phyloP scores from a whole-genome alignment of 768 basidiomycete genomes.

The Leccinum barrowsii region DNA sequence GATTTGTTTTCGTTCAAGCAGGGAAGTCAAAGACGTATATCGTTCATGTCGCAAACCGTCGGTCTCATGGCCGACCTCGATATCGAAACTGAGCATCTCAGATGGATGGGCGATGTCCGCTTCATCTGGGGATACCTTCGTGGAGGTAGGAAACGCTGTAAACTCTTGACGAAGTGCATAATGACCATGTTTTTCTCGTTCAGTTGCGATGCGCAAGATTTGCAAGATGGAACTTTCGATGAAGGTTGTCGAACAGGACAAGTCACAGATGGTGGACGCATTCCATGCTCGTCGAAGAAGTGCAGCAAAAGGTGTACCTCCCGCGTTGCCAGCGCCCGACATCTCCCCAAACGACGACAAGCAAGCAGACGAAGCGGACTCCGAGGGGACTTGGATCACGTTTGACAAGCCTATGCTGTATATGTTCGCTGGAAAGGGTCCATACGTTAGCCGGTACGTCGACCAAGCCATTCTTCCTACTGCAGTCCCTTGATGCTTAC shows the following conservation, averaged over 20 bases:
- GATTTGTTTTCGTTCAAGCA: constrained; percentile 81
- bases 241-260: constrained; percentile 68
- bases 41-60: constrained; percentile 80
- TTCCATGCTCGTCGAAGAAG: constrained; percentile 38
- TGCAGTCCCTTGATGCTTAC: not conserved
- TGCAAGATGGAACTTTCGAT: constrained; percentile 70
- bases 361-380: constrained; percentile 23
- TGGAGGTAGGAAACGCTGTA: constrained; percentile 46
- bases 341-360: constrained; percentile 9
- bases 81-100: constrained; percentile 75
- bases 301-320: constrained; percentile 13
- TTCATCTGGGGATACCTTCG: constrained; percentile 71
- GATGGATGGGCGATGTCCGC: constrained; percentile 84
- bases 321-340: constrained; percentile 9
- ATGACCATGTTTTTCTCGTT: not conserved
- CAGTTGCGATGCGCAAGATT: constrained; percentile 58
- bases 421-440: constrained; percentile 76
- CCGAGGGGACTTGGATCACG: constrained; percentile 63
- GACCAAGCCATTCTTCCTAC: not conserved
- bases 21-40: constrained; percentile 55
- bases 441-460: constrained; percentile 62
- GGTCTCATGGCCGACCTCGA: constrained; percentile 87
- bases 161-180: not conserved
- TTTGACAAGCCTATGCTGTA: constrained; percentile 67
- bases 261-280: constrained; percentile 60